Evolutionary conservation across 257 asterid genomes (phyloP).

Genomic region (Solanum sitiens): DNA sequence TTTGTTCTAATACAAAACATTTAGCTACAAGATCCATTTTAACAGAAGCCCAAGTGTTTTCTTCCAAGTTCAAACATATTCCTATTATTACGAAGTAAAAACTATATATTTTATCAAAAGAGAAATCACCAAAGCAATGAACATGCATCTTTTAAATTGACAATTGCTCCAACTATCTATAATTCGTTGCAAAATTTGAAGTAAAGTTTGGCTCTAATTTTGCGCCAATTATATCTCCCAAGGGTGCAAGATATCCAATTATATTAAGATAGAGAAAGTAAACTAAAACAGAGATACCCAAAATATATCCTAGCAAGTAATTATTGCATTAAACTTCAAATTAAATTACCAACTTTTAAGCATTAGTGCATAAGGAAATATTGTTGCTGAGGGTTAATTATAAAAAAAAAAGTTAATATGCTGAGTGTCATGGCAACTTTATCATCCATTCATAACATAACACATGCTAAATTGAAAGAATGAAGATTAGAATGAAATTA

Average conservation of each 20-base stretch:
- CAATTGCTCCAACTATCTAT: neutral
- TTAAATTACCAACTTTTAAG: neutral
- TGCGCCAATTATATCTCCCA: neutral
- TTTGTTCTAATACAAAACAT: neutral
- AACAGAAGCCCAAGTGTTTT: neutral
- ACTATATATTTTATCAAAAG: neutral
- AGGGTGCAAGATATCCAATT: neutral
- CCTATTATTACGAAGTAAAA: neutral
- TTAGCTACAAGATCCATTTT: neutral
- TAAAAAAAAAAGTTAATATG: neutral
- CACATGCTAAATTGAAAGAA: neutral
- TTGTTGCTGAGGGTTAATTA: neutral
- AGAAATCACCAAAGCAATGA: neutral
- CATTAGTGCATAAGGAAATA: neutral
- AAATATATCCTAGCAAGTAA: neutral
- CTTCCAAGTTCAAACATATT: neutral
- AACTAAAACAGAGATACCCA: too few species aligned
- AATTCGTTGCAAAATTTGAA: conserved; percentile 18
- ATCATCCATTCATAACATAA: neutral
- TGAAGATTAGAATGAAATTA: neutral
- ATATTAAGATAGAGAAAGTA: neutral
- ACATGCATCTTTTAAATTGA: neutral
- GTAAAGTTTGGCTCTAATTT: neutral
- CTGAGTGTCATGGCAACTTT: neutral
- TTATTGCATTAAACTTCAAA: neutral